These are phyloP conservation scores for Botrytis byssoidea DNA, from an alignment of 2,329 filamentous ascomycete species.

Conservation along the genomic window DNA sequence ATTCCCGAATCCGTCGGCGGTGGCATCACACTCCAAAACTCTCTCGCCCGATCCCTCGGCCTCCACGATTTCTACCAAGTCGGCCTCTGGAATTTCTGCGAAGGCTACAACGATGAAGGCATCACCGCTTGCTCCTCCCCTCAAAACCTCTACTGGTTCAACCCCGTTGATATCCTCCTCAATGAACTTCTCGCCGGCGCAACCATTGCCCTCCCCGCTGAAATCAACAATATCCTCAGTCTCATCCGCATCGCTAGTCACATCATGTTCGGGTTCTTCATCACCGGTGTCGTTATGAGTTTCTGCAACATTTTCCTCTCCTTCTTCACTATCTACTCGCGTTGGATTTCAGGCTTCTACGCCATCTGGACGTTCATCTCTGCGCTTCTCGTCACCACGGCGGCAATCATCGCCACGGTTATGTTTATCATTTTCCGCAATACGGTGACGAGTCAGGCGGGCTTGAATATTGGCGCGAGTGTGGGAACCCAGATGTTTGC, in stretches of 20 bases:
- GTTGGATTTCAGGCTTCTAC: slow-evolving; percentile 64
- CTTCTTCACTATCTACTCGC: slow-evolving; percentile 42
- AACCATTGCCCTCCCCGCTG: slow-evolving; percentile 73
- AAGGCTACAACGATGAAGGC: slow-evolving; percentile 73
- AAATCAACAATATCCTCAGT: slow-evolving; percentile 70
- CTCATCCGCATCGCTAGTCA: slow-evolving; percentile 73
- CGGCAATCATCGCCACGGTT: slow-evolving; percentile 72
- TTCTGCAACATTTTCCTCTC: slow-evolving; percentile 70
- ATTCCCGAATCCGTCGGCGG: slow-evolving; percentile 33
- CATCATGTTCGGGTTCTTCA: slow-evolving; percentile 88
- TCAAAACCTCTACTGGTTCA: slow-evolving; percentile 79
- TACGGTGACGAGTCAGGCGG: slow-evolving; percentile 67
- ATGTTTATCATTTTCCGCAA: slow-evolving; percentile 81
- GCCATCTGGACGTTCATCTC: slow-evolving; percentile 66
- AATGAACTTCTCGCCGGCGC: slow-evolving; percentile 79
- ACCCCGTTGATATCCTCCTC: slow-evolving; percentile 79
- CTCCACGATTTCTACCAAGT: slow-evolving; percentile 94
- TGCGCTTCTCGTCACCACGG: slow-evolving; percentile 66
- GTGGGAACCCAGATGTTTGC: slow-evolving; percentile 74
- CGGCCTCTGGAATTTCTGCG: slow-evolving; percentile 88
- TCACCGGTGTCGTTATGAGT: slow-evolving; percentile 67
- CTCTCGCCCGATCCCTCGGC: slow-evolving; percentile 79
- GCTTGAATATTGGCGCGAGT: slow-evolving; percentile 71
- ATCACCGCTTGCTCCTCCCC: slow-evolving; percentile 75
- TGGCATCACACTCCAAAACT: slow-evolving; percentile 76